Conservation (phyloP, 1,284 basidiomycete genomes). For the Mrakiaceae sp. region DNA sequence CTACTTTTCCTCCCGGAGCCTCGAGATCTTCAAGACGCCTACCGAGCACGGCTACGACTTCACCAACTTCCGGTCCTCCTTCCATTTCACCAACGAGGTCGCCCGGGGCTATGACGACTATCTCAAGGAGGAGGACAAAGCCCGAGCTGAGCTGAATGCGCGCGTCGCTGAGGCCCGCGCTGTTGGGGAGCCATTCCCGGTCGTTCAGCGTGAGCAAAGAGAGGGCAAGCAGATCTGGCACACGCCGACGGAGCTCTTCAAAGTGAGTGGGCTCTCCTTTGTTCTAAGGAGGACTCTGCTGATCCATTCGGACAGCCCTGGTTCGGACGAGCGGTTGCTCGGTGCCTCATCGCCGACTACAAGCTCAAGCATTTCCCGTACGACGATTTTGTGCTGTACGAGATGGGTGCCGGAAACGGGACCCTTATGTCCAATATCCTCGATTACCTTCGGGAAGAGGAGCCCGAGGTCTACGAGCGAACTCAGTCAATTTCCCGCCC, state of each 20-base stretch:
- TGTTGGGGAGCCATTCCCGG: background rate
- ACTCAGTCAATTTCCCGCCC: constrained; percentile 38
- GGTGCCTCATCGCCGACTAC: constrained; percentile 81
- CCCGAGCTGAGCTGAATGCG: constrained; percentile 37
- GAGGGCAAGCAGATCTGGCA: constrained; percentile 85
- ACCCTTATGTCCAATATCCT: constrained; percentile 83
- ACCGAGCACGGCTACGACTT: constrained; percentile 54
- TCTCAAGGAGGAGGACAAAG: constrained; percentile 38
- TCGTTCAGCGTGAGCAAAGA: constrained; percentile 34
- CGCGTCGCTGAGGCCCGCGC: constrained; percentile 16
- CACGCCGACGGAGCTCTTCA: constrained; percentile 95
- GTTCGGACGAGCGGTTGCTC: constrained; percentile 83
- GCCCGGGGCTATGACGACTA: constrained; percentile 62
- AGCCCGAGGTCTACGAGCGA: constrained; percentile 84
- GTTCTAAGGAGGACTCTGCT: background rate
- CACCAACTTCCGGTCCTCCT: constrained; percentile 54
- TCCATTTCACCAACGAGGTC: constrained; percentile 56
- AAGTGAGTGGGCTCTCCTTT: constrained; percentile 45
- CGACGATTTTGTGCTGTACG: constrained; percentile 89
- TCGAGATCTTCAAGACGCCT: constrained; percentile 66
- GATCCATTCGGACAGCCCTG: constrained; percentile 52
- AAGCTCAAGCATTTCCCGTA: constrained; percentile 90
- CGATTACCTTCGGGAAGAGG: constrained; percentile 59
- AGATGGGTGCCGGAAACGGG: constrained; percentile 95
- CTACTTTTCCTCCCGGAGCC: constrained; percentile 79